Percentiles rank a stretch among this genome's conserved stretches.
Evolutionary conservation across 1,284 basidiomycete species (phyloP).

Genomic region (Sphagnurus paluster): DNA sequence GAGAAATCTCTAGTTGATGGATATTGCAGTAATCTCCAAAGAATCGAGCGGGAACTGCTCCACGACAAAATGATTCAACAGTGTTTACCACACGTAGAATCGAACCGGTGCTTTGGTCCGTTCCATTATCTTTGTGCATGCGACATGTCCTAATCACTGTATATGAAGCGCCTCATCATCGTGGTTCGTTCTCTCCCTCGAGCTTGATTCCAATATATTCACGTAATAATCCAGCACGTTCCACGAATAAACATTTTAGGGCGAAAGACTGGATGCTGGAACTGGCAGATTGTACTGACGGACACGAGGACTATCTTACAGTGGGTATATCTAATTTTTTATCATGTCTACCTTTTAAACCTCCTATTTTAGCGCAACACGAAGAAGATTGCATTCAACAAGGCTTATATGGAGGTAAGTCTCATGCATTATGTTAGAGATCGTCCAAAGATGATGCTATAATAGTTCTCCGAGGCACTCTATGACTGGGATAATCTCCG

Average conservation of each 20-base stretch:
- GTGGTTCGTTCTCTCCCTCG: too few species aligned
- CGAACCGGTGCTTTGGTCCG: constrained; percentile 8
- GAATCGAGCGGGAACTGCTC: not conserved
- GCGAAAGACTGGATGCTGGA: constrained; percentile 11
- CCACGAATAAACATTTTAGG: constrained; percentile 2
- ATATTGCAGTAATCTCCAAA: constrained; percentile 1
- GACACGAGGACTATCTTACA: constrained; percentile 5
- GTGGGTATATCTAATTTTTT: not conserved
- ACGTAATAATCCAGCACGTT: not conserved
- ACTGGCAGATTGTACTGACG: not conserved
- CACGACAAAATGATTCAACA: constrained; percentile 4
- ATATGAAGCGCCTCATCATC: not conserved
- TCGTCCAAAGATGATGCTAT: not conserved
- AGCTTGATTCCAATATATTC: too few species aligned
- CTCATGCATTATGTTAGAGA: not conserved
- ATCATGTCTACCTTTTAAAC: not conserved
- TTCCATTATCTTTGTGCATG: not conserved
- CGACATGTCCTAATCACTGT: not conserved
- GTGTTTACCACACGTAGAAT: constrained; percentile 12
- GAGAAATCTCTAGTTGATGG: not conserved
- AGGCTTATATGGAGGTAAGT: constrained; percentile 31
- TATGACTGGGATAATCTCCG: constrained; percentile 33
- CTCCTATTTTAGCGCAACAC: constrained; percentile 6
- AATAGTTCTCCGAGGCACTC: constrained; percentile 37
- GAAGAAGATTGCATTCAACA: constrained; percentile 13